Evolutionary conservation across 345 rosid species (phyloP).

Genomic region (Citrus maxima): DNA sequence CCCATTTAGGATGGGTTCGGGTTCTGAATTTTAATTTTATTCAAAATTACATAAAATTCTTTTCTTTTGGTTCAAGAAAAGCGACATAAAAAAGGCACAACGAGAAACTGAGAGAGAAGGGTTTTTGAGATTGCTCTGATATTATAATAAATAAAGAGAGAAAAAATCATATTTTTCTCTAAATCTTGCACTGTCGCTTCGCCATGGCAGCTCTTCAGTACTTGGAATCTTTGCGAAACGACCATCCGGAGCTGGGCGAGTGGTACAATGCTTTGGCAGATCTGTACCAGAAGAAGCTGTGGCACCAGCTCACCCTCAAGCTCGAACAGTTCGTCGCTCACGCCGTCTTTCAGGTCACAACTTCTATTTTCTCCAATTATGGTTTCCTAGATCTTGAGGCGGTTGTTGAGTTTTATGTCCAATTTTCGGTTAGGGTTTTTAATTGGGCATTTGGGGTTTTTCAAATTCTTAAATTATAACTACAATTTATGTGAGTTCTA

Average conservation of each 20-base stretch:
- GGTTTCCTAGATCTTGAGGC: conserved; percentile 2
- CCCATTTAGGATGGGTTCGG: neutral
- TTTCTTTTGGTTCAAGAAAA: conserved; percentile 24
- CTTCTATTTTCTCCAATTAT: neutral
- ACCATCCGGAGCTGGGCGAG: conserved; percentile 81
- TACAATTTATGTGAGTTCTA: neutral
- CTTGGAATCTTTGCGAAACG: conserved; percentile 63
- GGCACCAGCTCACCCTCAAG: conserved; percentile 98
- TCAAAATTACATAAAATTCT: neutral
- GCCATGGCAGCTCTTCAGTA: conserved; percentile 91
- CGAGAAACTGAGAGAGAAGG: neutral
- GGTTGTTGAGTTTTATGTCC: neutral
- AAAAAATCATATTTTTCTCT: no score
- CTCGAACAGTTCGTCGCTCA: conserved; percentile 95
- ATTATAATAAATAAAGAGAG: neutral
- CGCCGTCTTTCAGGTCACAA: conserved; percentile 67
- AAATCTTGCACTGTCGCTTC: neutral
- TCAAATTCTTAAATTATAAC: neutral
- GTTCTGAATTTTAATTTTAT: neutral
- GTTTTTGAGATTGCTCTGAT: neutral
- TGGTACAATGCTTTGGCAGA: conserved; percentile 91
- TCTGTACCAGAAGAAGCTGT: conserved; percentile 99
- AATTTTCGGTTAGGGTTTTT: neutral
- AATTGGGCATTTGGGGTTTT: neutral
- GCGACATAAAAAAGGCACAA: neutral